Conservation (phyloP, 352 stramenopile genomes). For the Pythium insidiosum region DNA sequence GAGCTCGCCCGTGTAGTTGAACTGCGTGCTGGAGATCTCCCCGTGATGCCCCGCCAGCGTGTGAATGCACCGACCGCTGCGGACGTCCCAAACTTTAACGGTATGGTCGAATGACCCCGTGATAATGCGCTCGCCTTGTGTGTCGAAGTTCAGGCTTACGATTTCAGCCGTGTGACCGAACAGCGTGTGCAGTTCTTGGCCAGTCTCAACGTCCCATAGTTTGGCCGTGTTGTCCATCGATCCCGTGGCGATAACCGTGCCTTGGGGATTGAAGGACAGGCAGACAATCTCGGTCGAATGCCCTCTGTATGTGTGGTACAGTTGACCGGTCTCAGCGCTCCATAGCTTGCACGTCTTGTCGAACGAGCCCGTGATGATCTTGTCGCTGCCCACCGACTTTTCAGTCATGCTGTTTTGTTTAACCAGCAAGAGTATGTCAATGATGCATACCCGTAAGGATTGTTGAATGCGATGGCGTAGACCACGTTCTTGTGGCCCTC, state of each 20-base stretch:
- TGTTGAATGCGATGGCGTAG: constrained; percentile 96
- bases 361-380: constrained; percentile 94
- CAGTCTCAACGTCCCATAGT: constrained; percentile 94
- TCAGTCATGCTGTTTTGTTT: neutral
- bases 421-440: neutral
- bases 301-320: constrained; percentile 93
- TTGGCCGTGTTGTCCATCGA: constrained; percentile 95
- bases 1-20: constrained; percentile 91
- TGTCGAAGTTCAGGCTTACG: constrained; percentile 93
- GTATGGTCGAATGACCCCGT: constrained; percentile 95
- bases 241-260: constrained; percentile 85
- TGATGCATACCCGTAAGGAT: constrained; percentile 82
- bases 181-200: constrained; percentile 91
- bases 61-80: constrained; percentile 85
- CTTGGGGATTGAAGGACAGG: constrained; percentile 92
- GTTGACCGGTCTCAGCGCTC: constrained; percentile 89
- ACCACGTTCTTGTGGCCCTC: constrained; percentile 96
- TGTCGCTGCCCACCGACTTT: constrained; percentile 41
- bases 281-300: constrained; percentile 96
- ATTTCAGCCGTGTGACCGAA: constrained; percentile 93
- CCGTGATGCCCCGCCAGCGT: constrained; percentile 90
- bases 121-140: constrained; percentile 88
- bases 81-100: constrained; percentile 89
- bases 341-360: constrained; percentile 97
- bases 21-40: constrained; percentile 94